phyloP scores from a whole-genome alignment of 1,139 yeast genomes.

The Kazachstania sp. region DNA sequence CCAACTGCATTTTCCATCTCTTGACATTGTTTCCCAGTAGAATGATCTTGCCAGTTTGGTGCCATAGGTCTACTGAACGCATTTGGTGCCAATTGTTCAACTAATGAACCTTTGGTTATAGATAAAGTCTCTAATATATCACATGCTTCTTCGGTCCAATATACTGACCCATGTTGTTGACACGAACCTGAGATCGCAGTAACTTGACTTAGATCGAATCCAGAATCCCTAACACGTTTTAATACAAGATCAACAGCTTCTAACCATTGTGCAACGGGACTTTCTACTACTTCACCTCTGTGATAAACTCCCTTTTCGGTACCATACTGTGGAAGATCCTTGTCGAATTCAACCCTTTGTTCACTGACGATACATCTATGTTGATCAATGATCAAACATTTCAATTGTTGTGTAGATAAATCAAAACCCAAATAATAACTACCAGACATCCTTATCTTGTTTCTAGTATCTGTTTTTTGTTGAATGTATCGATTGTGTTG shows the following conservation, averaged over 20 bases:
- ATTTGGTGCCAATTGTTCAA: conserved; percentile 38
- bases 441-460: background rate
- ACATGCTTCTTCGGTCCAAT: conserved; percentile 52
- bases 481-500: no score
- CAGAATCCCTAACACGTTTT: conserved; percentile 32
- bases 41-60: conserved; percentile 95
- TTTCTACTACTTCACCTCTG: conserved; percentile 43
- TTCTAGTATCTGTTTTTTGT: no score
- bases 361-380: conserved; percentile 46
- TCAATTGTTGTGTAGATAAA: conserved; percentile 82
- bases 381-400: conserved; percentile 58
- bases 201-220: conserved; percentile 54
- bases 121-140: conserved; percentile 33
- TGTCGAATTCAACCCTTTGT: conserved; percentile 65
- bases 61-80: conserved; percentile 60
- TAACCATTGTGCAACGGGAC: conserved; percentile 89
- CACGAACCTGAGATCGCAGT: conserved; percentile 75
- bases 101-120: conserved; percentile 30
- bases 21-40: conserved; percentile 62
- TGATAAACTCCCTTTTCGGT: conserved; percentile 65
- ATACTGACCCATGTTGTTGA: conserved; percentile 90
- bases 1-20: conserved; percentile 49
- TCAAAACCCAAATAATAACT: conserved; percentile 65
- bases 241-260: conserved; percentile 69
- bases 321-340: conserved; percentile 48